Evolutionary conservation across 106 monocot genomes (phyloP), one percentile per base, ranked within the genome.

Genomic region (Xerophyta viscosa): DNA sequence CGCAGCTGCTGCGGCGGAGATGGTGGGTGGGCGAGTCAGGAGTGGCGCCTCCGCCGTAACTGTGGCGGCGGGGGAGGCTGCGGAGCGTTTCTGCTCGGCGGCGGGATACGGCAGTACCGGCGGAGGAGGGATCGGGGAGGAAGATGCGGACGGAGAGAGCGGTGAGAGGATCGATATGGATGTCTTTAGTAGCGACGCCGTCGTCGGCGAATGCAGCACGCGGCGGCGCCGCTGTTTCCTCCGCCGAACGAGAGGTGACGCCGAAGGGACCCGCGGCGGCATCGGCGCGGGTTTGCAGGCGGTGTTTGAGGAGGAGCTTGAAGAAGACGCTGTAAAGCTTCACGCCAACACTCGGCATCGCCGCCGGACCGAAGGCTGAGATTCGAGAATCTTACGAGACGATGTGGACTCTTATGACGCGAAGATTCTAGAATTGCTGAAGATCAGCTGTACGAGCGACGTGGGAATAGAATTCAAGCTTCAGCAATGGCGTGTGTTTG

Each of bases 91-190:
- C 15, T 37, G 22, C 6, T 8, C 24, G 20, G 41, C 29, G 17
- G 13, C 27, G 25, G 24, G 31, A 31, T 2, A 6, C 13, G 53
- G n/a, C 14, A 17, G 14, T 9, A 21, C 13, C 44, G 37, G 9
- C 7, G 37, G 50, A 26, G 51, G 62, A 62, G 0, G 31, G 27
- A 14, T 94, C 72, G 31, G 93, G 93, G 24, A 94, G 78, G 64
- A 94, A 94, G 66, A 94, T 88, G 53, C 93, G 88, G 61, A 94
- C 46, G 55, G 88, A 78, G 72, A 94, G 84, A 26, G 88, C 67
- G 33, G 84, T 81, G 24, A 84, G 67, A 37, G 88, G 94, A 67
- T 88, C 84, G 51, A 88, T 88, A 69, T 94, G 93, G 59, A 94
- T 84, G 37, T 70, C 76, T 24, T 70, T 70, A 52, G 74, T 74